Evolutionary conservation across 768 basidiomycete species (phyloP), one percentile per base, ranked within the genome.

Genomic region (Rhodotorula taiwanensis): DNA sequence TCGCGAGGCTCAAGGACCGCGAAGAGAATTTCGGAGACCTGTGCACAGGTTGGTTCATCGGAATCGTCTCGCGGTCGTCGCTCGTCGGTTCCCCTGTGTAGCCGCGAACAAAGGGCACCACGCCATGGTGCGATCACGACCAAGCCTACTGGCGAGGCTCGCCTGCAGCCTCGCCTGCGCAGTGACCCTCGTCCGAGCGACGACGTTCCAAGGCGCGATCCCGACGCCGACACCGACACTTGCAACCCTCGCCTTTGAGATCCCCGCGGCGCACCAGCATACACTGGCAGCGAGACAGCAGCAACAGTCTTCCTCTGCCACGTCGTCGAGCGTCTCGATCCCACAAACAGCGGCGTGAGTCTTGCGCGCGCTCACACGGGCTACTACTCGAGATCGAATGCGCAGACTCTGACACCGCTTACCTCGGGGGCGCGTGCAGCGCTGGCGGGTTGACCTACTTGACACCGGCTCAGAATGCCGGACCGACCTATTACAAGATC

Each of bases 401-500:
- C n/a, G n/a, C n/a, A n/a, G n/a, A n/a, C 49, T 33, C 20, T 34
- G 47, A 56, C 45, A 47, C 39, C 20, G 0, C 50, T 52, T 11
- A 28, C 60, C 52, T 41, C 58, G 33, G 70, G 70, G 44, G 69
- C 71, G 13, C 59, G 18, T 69, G 69, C 49, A 71, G 75, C 20
- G 71, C 71, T 15, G 76, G 88, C 27, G 79, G 81, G n/a, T 74
- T 88, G 55, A 80, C 82, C 62, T 82, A 89, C 73, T 88, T 88
- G 47, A 82, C 88, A 73, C 92, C 92, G 1, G 87, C 88, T 0
- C 82, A 84, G 67, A 86, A 87, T 14, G 79, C 78, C 36, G 82
- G 84, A 39, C 85, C 86, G 5, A 88, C 89, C 28, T 94, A 83
- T 79, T 94, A 84, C 80, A 91, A 92, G 81, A 87, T 95, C 73